phyloP scores from a whole-genome alignment of 2,329 filamentous ascomycete species.

The Trichoderma endophyticum region DNA sequence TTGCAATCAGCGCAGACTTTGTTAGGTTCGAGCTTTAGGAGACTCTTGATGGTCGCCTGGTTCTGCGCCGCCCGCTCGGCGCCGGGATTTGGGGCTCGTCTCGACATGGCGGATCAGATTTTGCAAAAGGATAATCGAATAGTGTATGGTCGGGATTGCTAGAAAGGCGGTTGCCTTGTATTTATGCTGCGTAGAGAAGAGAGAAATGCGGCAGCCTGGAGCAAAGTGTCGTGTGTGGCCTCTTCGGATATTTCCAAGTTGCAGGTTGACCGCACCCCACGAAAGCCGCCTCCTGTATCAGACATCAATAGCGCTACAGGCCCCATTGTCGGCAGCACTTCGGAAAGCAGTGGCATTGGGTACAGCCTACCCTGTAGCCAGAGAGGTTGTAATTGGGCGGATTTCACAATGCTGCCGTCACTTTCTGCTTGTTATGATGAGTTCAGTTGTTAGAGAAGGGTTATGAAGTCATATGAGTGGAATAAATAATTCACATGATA shows the following conservation, averaged over 20 bases:
- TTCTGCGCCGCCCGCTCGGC: slow-evolving; percentile 91
- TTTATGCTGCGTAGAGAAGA: not conserved
- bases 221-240: slow-evolving; percentile 10
- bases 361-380: not conserved
- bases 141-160: not conserved
- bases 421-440: not conserved
- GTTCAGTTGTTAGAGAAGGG: not conserved
- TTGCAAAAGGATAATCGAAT: not conserved
- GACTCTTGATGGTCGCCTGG: slow-evolving; percentile 85
- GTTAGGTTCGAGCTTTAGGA: slow-evolving; percentile 91
- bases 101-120: slow-evolving; percentile 60
- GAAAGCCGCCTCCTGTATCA: slow-evolving; percentile 17
- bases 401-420: not conserved
- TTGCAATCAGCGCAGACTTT: slow-evolving; percentile 99
- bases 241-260: slow-evolving; percentile 6
- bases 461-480: not conserved
- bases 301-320: not conserved
- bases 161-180: not conserved
- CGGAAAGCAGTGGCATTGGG: not conserved
- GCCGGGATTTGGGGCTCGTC: slow-evolving; percentile 71
- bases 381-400: not conserved
- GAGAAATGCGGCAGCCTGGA: slow-evolving; percentile 17
- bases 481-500: not conserved
- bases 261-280: slow-evolving; percentile 18
- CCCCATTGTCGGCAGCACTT: not conserved